A percentile compares a stretch with the other conserved stretches of the same genome.
Evolutionary conservation across 352 stramenopile genomes (phyloP).

Genomic region (Phytophthora quininea): DNA sequence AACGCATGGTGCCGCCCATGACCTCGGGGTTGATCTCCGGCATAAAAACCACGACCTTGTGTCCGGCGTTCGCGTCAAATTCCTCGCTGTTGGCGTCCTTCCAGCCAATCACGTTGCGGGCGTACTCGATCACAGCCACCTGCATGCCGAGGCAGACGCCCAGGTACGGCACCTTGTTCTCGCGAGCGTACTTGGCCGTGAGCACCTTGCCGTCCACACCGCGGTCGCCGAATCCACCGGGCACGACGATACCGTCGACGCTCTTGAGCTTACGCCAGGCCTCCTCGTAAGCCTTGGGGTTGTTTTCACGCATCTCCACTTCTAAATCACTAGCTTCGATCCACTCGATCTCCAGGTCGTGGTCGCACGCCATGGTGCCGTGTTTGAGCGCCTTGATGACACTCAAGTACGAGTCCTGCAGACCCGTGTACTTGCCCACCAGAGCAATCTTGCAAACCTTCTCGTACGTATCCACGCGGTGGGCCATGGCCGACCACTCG

Average conservation of each 20-base stretch:
- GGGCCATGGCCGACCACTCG: conserved; percentile 92
- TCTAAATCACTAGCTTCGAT: conserved; percentile 98
- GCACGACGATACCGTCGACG: conserved; percentile 96
- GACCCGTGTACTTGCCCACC: conserved; percentile 99
- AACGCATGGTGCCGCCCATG: conserved; percentile 99
- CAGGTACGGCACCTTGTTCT: conserved; percentile 96
- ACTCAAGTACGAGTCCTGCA: conserved; percentile 99
- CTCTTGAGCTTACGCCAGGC: conserved; percentile 95
- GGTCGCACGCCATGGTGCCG: conserved; percentile 94
- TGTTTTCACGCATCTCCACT: conserved; percentile 67
- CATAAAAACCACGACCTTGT: conserved; percentile 99
- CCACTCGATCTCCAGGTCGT: conserved; percentile 96
- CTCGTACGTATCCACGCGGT: conserved; percentile 92
- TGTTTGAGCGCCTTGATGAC: conserved; percentile 98
- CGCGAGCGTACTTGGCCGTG: conserved; percentile 95
- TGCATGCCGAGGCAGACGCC: conserved; percentile 98
- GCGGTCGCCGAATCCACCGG: conserved; percentile 98
- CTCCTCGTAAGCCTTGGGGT: conserved; percentile 73
- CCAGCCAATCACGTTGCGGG: conserved; percentile 93
- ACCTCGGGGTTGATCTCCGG: conserved; percentile 97
- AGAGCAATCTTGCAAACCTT: conserved; percentile 96
- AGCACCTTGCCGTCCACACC: conserved; percentile 98
- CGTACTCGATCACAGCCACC: conserved; percentile 97
- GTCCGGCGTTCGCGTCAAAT: conserved; percentile 86
- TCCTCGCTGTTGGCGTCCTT: conserved; percentile 96